These are phyloP conservation scores for Hypoxylon lienhwacheense DNA, from an alignment of 495 filamentous ascomycete genomes.

Conservation along the genomic window DNA sequence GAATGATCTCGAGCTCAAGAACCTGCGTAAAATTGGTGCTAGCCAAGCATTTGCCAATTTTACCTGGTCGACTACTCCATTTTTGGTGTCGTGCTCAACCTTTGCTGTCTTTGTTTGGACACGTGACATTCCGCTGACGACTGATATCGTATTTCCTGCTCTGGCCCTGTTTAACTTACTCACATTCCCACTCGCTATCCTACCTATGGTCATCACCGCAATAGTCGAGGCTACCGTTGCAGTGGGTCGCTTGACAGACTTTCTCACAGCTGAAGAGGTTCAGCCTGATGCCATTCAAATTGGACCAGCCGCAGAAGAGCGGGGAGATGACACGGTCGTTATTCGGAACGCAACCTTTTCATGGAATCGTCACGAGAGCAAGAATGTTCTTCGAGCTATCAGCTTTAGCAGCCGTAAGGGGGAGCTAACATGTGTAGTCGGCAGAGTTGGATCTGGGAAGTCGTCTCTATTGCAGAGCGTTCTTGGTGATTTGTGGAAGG, in stretches of 20 bases:
- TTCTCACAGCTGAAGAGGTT: slow-evolving; percentile 84
- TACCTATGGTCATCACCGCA: slow-evolving; percentile 97
- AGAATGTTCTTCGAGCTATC: slow-evolving; percentile 64
- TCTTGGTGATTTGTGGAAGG: slow-evolving; percentile 89
- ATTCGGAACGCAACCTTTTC: slow-evolving; percentile 88
- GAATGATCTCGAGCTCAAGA: slow-evolving; percentile 93
- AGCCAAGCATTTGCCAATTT: slow-evolving; percentile 94
- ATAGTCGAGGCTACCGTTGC: slow-evolving; percentile 96
- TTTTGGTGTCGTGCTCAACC: slow-evolving; percentile 95
- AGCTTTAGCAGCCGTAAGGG: slow-evolving; percentile 86
- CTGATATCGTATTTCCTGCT: slow-evolving; percentile 93
- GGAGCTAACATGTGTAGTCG: slow-evolving; percentile 89
- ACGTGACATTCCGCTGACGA: slow-evolving; percentile 76
- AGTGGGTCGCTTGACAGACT: slow-evolving; percentile 80
- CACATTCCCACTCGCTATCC: slow-evolving; percentile 89
- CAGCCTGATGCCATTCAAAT: slow-evolving; percentile 78
- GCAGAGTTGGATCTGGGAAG: slow-evolving; percentile 93
- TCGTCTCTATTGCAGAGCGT: slow-evolving; percentile 87
- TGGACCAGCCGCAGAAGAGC: slow-evolving; percentile 66
- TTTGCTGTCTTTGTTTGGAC: slow-evolving; percentile 94
- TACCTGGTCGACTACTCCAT: slow-evolving; percentile 99
- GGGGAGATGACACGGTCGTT: slow-evolving; percentile 80
- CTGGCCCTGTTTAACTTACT: slow-evolving; percentile 87
- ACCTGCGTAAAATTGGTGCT: slow-evolving; percentile 92
- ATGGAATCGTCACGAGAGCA: slow-evolving; percentile 78